These are phyloP conservation scores for Serpula lacrymans DNA, from an alignment of 768 basidiomycete species.

Conservation along the genomic window DNA sequence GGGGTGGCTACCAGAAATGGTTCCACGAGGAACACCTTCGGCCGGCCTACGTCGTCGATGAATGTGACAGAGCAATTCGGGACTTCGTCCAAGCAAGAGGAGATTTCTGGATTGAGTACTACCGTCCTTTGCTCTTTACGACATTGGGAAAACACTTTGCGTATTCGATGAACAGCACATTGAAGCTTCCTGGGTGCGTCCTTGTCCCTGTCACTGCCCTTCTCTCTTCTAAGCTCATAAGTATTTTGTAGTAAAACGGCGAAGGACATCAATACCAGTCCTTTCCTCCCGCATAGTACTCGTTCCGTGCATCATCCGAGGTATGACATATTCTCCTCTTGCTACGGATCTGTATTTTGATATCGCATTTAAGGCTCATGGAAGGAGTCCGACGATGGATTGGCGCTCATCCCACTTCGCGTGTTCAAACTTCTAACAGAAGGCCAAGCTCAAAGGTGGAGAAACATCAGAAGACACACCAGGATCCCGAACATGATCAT, in stretches of 20 bases:
- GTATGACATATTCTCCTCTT: constrained; percentile 23
- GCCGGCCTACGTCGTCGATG: constrained; percentile 61
- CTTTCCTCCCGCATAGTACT: constrained; percentile 64
- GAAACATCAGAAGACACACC: constrained; percentile 11
- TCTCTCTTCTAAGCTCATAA: too few relatives aligned
- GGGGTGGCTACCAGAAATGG: constrained; percentile 84
- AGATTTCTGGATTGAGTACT: constrained; percentile 90
- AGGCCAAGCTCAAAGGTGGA: constrained; percentile 26
- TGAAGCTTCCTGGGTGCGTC: constrained; percentile 75
- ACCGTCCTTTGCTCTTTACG: constrained; percentile 80
- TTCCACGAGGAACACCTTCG: constrained; percentile 69
- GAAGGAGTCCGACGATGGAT: constrained; percentile 82
- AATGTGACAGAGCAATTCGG: constrained; percentile 59
- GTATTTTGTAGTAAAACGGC: constrained; percentile 56
- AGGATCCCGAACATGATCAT: constrained; percentile 15
- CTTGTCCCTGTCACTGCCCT: neutral
- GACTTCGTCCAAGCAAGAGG: constrained; percentile 57
- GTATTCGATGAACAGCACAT: constrained; percentile 88
- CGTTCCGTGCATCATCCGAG: constrained; percentile 32
- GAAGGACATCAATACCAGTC: constrained; percentile 66
- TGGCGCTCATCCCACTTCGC: constrained; percentile 45
- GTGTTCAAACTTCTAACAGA: constrained; percentile 38
- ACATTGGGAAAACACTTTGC: constrained; percentile 86
- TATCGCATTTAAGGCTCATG: constrained; percentile 49
- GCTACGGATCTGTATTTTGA: constrained; percentile 17